Percentiles rank a stretch among this genome's conserved stretches.
Evolutionary conservation across 768 basidiomycete genomes (phyloP).

Genomic region (Pholiota conissans): DNA sequence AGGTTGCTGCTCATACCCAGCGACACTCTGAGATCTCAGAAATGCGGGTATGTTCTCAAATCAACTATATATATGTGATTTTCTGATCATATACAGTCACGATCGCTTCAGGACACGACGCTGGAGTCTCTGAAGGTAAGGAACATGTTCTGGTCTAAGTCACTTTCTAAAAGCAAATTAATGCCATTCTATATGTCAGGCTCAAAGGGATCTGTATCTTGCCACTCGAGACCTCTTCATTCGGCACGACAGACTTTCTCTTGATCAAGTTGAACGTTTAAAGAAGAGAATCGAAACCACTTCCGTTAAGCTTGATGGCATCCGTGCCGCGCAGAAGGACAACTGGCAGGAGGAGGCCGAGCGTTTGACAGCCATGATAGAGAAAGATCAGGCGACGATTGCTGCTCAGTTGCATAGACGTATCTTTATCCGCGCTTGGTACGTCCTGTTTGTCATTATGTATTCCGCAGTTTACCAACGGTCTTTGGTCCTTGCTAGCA

Average conservation of each 20-base stretch:
- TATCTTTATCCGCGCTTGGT: slow-evolving; percentile 89
- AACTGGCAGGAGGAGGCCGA: slow-evolving; percentile 89
- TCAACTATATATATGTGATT: background rate
- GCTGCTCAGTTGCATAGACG: slow-evolving; percentile 72
- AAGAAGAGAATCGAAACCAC: slow-evolving; percentile 83
- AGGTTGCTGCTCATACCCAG: slow-evolving; percentile 67
- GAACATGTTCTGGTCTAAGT: background rate
- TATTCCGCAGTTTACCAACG: slow-evolving; percentile 11
- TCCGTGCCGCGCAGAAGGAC: slow-evolving; percentile 70
- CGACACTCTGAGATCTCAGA: slow-evolving; percentile 76
- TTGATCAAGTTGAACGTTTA: slow-evolving; percentile 85
- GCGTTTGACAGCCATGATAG: slow-evolving; percentile 65
- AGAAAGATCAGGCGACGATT: slow-evolving; percentile 85
- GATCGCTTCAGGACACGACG: slow-evolving; percentile 61
- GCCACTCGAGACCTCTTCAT: slow-evolving; percentile 85
- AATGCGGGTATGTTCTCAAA: slow-evolving; percentile 53
- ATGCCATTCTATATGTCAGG: slow-evolving; percentile 1
- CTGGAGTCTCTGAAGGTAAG: slow-evolving; percentile 77
- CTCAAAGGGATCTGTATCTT: slow-evolving; percentile 80
- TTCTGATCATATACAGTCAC: slow-evolving; percentile 46
- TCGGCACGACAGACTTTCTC: slow-evolving; percentile 85
- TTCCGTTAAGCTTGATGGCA: slow-evolving; percentile 72
- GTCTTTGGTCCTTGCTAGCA: slow-evolving; percentile 38
- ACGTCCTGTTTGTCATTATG: slow-evolving; percentile 22
- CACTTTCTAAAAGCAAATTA: background rate